Evolutionary conservation across 2,329 filamentous ascomycete genomes (phyloP), one percentile per base, ranked within the genome.

Genomic region (Pseudocercospora cruenta): DNA sequence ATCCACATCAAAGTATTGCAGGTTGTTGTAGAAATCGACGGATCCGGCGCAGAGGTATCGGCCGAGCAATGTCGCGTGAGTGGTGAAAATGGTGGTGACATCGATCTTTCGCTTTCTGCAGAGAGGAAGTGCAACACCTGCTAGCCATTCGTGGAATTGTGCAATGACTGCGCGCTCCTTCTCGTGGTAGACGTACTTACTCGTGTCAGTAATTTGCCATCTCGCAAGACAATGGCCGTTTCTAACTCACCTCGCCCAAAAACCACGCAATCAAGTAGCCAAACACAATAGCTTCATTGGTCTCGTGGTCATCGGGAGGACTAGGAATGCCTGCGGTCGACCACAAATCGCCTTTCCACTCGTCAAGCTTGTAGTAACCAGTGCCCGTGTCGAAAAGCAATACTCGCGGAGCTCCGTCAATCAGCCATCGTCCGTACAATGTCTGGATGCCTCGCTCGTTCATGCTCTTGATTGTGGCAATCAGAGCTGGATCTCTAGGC

Each of bases 21-120:
- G 86, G 79, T 98, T 97, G 84, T 98, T 99, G 86, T 99, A 99
- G 79, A 99, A 98, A 79, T 99, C 95, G 69, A 98, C 95, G 0
- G 94, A 97, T 62, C 95, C 95, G 60, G 95, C 95, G 78, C 95
- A 98, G 58, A 98, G 91, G 78, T 99, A 98, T 75, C 95, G 90
- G 69, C 95, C 95, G 58, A 99, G 88, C 10, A 99, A 87, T 5
- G 95, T 98, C 24, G 95, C 95, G 81, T 98, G 95, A 1, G 95
- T 99, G 49, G 95, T 99, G 83, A 98, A 98, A 79, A 98, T 98
- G 72, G 95, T 98, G 19, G 95, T 98, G 59, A 97, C 87, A 77
- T 98, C 95, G 80, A 98, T 98, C 76, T 91, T 91, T 68, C 95
- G 89, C 86, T 92, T 97, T 84, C 96, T 96, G 82, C 90, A 91